phyloP scores from a whole-genome alignment of 768 basidiomycete species.

The Xerocomellus intermedius region DNA sequence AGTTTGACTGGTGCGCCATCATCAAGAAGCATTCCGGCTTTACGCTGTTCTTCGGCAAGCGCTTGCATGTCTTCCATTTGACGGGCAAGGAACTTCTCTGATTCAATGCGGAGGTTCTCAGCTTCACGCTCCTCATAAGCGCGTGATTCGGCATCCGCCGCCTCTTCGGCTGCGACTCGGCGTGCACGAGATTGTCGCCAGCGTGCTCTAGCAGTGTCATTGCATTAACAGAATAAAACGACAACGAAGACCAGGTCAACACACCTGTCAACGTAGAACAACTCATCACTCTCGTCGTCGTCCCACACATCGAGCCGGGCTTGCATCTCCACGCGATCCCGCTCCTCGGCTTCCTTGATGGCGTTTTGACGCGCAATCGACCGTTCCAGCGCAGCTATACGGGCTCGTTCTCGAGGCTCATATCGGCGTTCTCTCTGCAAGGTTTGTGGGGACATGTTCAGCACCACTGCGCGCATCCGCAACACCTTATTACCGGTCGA shows the following conservation, averaged over 20 bases:
- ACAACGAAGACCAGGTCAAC: conserved; percentile 20
- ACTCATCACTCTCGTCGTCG: conserved; percentile 89
- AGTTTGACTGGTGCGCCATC: conserved; percentile 90
- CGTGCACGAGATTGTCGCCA: conserved; percentile 82
- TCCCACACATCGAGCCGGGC: conserved; percentile 86
- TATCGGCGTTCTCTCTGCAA: conserved; percentile 88
- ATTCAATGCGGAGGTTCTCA: conserved; percentile 84
- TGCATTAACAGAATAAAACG: neutral
- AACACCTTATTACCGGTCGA: neutral
- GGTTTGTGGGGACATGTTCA: conserved; percentile 2
- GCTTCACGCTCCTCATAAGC: conserved; percentile 81
- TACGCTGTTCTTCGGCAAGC: conserved; percentile 85
- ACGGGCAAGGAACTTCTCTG: conserved; percentile 88
- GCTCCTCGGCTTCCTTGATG: conserved; percentile 74
- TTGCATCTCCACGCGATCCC: conserved; percentile 77
- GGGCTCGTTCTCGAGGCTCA: conserved; percentile 82
- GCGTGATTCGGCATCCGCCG: conserved; percentile 81
- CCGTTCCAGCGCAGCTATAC: conserved; percentile 76
- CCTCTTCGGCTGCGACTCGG: conserved; percentile 72
- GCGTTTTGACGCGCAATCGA: conserved; percentile 70
- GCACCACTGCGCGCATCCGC: neutral
- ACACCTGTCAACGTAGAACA: conserved; percentile 90
- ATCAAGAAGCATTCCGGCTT: conserved; percentile 85
- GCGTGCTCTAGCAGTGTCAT: conserved; percentile 49
- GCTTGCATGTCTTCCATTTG: conserved; percentile 98